phyloP scores from a whole-genome alignment of 495 filamentous ascomycete genomes.

The Podospora tetraspora region DNA sequence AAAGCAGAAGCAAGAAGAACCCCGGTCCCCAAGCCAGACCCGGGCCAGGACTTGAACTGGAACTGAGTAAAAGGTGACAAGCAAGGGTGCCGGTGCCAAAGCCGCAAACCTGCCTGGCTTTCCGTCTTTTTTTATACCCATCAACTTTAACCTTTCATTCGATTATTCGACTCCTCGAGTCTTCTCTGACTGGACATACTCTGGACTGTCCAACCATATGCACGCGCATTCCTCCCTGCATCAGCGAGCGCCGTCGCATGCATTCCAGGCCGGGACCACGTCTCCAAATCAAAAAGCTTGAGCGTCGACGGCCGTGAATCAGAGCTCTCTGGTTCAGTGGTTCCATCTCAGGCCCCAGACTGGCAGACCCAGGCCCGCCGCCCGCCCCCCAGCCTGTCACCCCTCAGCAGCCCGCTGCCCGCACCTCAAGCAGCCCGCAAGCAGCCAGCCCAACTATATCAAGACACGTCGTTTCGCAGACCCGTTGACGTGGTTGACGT shows the following conservation, averaged over 20 bases:
- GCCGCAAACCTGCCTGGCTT: slow-evolving; percentile 17
- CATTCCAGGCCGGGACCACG: slow-evolving; percentile 30
- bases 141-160: slow-evolving; percentile 23
- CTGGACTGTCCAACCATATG: slow-evolving; percentile 28
- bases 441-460: slow-evolving; percentile 49
- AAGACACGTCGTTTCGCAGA: slow-evolving; percentile 53
- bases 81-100: slow-evolving; percentile 8
- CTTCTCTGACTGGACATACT: neutral
- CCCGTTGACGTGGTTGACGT: slow-evolving; percentile 38
- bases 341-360: neutral
- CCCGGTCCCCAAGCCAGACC: neutral
- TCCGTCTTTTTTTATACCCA: slow-evolving; percentile 21
- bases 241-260: slow-evolving; percentile 33
- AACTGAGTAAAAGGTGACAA: neutral
- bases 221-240: slow-evolving; percentile 32
- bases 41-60: neutral
- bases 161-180: neutral
- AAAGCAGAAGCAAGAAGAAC: neutral
- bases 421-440: neutral
- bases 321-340: slow-evolving; percentile 1
- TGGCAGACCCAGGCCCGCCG: neutral
- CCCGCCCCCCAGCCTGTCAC: slow-evolving; percentile 14
- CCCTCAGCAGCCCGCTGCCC: slow-evolving; percentile 17
- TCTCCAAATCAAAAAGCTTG: slow-evolving; percentile 24
- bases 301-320: slow-evolving; percentile 24